Conservation (phyloP, 2,329 filamentous ascomycete species). For the Penicillium rolfsii region DNA sequence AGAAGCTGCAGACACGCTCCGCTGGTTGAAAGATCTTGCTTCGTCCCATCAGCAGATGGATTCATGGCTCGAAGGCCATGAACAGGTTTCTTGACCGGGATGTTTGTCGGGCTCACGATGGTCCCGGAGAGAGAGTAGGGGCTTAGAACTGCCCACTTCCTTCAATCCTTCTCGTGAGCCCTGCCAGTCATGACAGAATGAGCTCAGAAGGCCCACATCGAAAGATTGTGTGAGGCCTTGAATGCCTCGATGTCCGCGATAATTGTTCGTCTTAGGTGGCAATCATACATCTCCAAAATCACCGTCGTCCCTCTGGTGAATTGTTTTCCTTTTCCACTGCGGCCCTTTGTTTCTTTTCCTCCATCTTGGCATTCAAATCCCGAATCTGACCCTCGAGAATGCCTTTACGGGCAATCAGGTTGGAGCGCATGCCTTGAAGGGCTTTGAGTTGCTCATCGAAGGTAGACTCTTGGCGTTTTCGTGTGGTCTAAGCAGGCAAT, state of each 20-base stretch:
- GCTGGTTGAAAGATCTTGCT: background rate
- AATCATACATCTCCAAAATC: background rate
- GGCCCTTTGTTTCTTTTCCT: conserved; percentile 45
- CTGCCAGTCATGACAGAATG: background rate
- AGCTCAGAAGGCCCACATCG: background rate
- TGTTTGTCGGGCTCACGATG: background rate
- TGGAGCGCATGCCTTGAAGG: conserved; percentile 55
- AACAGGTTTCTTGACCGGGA: background rate
- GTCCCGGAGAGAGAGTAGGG: background rate
- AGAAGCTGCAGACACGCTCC: no score
- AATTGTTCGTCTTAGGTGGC: background rate
- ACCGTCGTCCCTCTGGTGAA: conserved; percentile 23
- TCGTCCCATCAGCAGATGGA: background rate
- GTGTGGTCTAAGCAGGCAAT: conserved; percentile 42
- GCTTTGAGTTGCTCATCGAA: conserved; percentile 59
- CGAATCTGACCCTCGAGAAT: conserved; percentile 61
- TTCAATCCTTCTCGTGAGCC: background rate
- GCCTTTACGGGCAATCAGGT: conserved; percentile 55
- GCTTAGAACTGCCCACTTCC: background rate
- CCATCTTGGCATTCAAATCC: conserved; percentile 50
- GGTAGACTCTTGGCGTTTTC: conserved; percentile 54
- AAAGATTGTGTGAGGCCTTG: background rate
- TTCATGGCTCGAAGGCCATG: background rate
- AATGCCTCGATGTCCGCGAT: background rate
- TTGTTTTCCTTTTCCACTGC: conserved; percentile 35